Percentiles rank a stretch among this genome's conserved stretches.
These are phyloP conservation scores for Phytophthora foliorum DNA, from an alignment of 352 stramenopile species.

Conservation along the genomic window DNA sequence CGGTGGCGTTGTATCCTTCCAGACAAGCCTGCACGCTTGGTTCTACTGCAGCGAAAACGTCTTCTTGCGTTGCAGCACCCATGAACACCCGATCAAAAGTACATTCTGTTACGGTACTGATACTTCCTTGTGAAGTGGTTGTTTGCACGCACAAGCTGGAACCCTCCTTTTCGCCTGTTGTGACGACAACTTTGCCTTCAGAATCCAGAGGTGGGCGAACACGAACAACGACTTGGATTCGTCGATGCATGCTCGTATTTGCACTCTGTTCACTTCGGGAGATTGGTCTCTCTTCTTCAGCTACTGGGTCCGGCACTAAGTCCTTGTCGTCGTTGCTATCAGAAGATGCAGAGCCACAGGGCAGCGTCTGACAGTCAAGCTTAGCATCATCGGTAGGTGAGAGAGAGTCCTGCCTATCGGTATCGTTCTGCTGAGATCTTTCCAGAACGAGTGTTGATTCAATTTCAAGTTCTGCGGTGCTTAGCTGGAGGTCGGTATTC, in stretches of 20 bases:
- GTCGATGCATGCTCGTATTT: slow-evolving; percentile 14
- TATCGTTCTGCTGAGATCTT: slow-evolving; percentile 16
- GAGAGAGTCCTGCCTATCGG: background rate
- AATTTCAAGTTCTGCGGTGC: slow-evolving; percentile 3
- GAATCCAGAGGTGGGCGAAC: slow-evolving; percentile 52
- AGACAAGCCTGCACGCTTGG: slow-evolving; percentile 74
- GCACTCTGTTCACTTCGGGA: slow-evolving; percentile 2
- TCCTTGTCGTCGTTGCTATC: background rate
- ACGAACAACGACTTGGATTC: slow-evolving; percentile 79
- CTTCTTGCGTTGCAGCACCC: slow-evolving; percentile 66
- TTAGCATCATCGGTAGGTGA: background rate
- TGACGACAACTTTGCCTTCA: slow-evolving; percentile 47
- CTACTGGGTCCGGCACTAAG: background rate
- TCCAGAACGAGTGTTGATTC: background rate
- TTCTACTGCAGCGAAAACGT: slow-evolving; percentile 81
- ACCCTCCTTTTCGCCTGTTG: slow-evolving; percentile 36
- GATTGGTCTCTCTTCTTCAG: background rate
- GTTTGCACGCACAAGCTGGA: slow-evolving; percentile 37
- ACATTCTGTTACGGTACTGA: slow-evolving; percentile 66
- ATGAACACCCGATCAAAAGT: slow-evolving; percentile 82
- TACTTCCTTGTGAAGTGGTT: slow-evolving; percentile 26
- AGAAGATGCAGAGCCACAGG: background rate
- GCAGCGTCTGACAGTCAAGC: background rate
- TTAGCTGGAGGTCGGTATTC: background rate
- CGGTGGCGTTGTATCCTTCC: slow-evolving; percentile 89